Evolutionary conservation across 2,329 filamentous ascomycete genomes (phyloP).

Genomic region (Penicillium oxalicum): DNA sequence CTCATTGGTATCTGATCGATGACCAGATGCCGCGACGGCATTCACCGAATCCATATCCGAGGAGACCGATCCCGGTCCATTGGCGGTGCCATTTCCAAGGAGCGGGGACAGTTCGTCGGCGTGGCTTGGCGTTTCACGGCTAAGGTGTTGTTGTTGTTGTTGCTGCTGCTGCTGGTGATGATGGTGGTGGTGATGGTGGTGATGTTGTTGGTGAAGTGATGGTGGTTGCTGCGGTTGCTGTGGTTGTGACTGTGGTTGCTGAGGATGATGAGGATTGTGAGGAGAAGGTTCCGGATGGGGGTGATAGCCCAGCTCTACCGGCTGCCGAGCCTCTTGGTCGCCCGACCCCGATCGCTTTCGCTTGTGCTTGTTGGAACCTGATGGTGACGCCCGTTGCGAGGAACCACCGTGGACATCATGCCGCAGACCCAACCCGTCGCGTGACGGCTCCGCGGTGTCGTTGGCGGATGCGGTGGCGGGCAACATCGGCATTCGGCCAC

Average conservation of each 20-base stretch:
- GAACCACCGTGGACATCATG: constrained; percentile 19
- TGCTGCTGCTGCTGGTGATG: background rate
- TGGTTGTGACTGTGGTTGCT: no score
- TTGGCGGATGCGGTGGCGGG: background rate
- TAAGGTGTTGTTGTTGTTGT: constrained; percentile 9
- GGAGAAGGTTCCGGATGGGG: constrained; percentile 8
- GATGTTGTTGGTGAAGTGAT: no score
- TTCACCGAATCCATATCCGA: constrained; percentile 17
- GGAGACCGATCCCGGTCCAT: constrained; percentile 12
- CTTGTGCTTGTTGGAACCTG: constrained; percentile 47
- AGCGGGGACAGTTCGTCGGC: constrained; percentile 30
- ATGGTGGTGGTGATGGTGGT: background rate
- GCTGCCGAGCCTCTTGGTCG: constrained; percentile 39
- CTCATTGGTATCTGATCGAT: constrained; percentile 28
- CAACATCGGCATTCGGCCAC: constrained; percentile 6
- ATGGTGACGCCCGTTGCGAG: constrained; percentile 24
- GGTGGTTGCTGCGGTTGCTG: no score
- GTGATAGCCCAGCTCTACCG: constrained; percentile 20
- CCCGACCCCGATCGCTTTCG: constrained; percentile 63
- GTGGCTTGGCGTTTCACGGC: constrained; percentile 32
- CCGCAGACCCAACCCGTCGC: constrained; percentile 1
- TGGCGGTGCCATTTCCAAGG: constrained; percentile 14
- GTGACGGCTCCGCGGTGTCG: background rate
- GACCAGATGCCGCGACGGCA: constrained; percentile 16
- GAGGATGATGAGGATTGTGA: no score